Percentiles rank a stretch among this genome's conserved stretches.
These are phyloP conservation scores for Saccharomyces pastorianus DNA, from an alignment of 1,139 yeast genomes.

Conservation along the genomic window DNA sequence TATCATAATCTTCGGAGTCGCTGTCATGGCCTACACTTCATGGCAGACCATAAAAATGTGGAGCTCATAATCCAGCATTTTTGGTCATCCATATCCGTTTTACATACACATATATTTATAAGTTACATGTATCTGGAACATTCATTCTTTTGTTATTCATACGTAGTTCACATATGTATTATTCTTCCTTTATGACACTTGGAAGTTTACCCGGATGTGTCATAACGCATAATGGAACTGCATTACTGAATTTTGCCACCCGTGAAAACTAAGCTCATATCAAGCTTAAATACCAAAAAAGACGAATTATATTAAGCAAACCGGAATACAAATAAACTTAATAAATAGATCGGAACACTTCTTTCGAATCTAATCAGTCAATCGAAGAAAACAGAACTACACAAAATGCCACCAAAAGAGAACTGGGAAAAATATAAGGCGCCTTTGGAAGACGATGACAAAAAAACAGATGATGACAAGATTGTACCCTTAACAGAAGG, in stretches of 20 bases:
- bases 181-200: neutral
- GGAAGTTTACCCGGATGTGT: neutral
- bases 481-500: constrained; percentile 88
- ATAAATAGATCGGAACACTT: too few species aligned
- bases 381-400: neutral
- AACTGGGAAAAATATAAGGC: constrained; percentile 97
- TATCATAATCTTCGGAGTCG: constrained; percentile 21
- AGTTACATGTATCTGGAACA: neutral
- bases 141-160: neutral
- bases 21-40: constrained; percentile 26
- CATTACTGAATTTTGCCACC: neutral
- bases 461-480: constrained; percentile 53
- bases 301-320: too few species aligned
- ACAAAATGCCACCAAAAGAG: constrained; percentile 38
- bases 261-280: neutral
- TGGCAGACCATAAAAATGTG: constrained; percentile 26
- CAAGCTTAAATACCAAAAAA: neutral
- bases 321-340: neutral
- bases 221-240: neutral
- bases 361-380: neutral
- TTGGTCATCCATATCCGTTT: neutral
- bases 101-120: neutral
- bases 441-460: constrained; percentile 57
- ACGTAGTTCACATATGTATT: neutral
- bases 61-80: constrained; percentile 4